Base-by-base conservation (phyloP, 495 filamentous ascomycete species). In the Hypoxylon subgilvum region DNA sequence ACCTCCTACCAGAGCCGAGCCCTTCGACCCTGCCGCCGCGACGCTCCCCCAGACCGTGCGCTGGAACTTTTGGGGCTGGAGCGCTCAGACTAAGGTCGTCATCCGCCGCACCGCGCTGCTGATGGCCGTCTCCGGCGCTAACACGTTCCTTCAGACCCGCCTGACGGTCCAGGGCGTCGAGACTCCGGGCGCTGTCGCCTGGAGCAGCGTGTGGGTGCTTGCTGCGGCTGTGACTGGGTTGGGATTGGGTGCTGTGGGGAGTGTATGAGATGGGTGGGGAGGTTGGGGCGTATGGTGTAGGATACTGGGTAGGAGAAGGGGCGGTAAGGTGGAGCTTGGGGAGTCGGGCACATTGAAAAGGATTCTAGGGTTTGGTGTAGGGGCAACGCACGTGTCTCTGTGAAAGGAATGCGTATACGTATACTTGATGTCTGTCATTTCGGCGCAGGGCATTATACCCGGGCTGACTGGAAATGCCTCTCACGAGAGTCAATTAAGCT, bases 201-300 rank as follows among this genome's bases (percentile, higher is more conserved):
- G 88, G 78, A 85, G 88, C 2, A 74, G 74, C 9, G 74, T 92
- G 10, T 96, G 89, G 89, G 82, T 81, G 34, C 50, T 80, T 10
- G 86, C 87, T 1, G 79, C 81, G 0, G 57, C 81, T 50, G 61
- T 84, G 28, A 82, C 84, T 3, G 87, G 88, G 1, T 60, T 78
- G 10, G 77, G 72, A 39, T 83, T 88, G 38, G 73, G 74, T 21
- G 70, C 75, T 72, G 78, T 67, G 82, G 84, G 86, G 71, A 47
- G 62, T 31, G 62, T 46, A n/a, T 88, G 52, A 19, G 30, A 13
- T 23, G 18, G 19, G 3, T 19, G 16, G 80, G 79, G 27, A 74
- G 76, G 35, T 79, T 82, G 23, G 74, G 79, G 57, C 74, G 72
- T 18, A 63, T 28, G 21, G 23, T 43, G 31, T 34, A 47, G 30